Evolutionary conservation across 1,284 basidiomycete species (phyloP).

Genomic region (Agroathelia rolfsii): DNA sequence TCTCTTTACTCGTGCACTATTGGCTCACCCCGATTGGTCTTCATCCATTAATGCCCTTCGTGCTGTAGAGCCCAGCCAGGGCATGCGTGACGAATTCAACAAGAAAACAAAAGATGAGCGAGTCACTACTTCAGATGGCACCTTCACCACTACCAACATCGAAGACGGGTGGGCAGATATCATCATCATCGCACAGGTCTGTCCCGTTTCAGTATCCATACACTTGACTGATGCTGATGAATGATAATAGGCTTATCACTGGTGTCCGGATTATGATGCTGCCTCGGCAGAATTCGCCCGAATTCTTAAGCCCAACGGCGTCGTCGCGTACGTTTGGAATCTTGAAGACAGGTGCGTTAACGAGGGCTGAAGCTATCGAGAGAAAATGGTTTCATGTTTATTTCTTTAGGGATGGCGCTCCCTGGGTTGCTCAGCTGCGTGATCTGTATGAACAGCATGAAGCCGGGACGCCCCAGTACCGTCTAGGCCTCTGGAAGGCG

Average conservation of each 20-base stretch:
- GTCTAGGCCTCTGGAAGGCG: constrained; percentile 57
- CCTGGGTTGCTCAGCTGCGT: constrained; percentile 63
- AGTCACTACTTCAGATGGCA: constrained; percentile 45
- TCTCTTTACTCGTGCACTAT: constrained; percentile 67
- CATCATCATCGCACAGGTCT: constrained; percentile 64
- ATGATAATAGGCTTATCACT: constrained; percentile 60
- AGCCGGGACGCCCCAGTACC: constrained; percentile 61
- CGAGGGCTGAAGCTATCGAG: background rate
- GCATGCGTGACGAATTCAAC: constrained; percentile 57
- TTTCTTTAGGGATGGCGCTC: constrained; percentile 37
- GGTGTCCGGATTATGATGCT: constrained; percentile 64
- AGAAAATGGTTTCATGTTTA: constrained; percentile 2
- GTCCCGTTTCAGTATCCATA: constrained; percentile 1
- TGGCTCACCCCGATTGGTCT: constrained; percentile 50
- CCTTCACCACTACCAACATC: constrained; percentile 51
- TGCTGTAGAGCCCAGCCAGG: constrained; percentile 66
- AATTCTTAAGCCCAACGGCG: constrained; percentile 57
- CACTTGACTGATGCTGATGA: constrained; percentile 2
- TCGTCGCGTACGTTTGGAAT: constrained; percentile 69
- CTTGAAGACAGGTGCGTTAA: constrained; percentile 55
- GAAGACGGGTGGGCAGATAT: constrained; percentile 64
- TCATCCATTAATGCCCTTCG: constrained; percentile 37
- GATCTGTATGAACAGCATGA: constrained; percentile 59
- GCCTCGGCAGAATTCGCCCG: constrained; percentile 61
- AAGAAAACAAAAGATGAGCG: constrained; percentile 40